Percentiles rank a stretch among this genome's conserved stretches.
phyloP scores from a whole-genome alignment of 169 alveolate genomes.

The Eimeria acervulina region DNA sequence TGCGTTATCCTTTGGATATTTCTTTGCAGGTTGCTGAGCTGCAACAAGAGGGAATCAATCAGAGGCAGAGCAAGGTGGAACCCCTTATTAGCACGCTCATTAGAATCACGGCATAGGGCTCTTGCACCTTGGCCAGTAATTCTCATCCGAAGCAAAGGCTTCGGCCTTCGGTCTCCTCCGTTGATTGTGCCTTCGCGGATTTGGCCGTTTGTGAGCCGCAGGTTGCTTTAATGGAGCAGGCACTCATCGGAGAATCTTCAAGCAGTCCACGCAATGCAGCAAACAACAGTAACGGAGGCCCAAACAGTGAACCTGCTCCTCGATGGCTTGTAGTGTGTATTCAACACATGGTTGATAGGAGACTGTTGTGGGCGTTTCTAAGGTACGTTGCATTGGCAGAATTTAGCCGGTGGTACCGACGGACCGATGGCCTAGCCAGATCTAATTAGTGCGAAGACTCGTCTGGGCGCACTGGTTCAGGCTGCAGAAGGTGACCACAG shows the following conservation, averaged over 20 bases:
- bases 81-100: background rate
- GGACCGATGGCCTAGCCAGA: background rate
- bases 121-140: background rate
- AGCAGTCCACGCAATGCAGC: background rate
- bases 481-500: slow-evolving; percentile 66
- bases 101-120: background rate
- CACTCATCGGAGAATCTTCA: slow-evolving; percentile 42
- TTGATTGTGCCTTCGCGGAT: background rate
- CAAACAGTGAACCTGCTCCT: background rate
- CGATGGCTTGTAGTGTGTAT: slow-evolving; percentile 45
- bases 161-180: too few species aligned
- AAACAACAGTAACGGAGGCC: background rate
- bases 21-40: slow-evolving; percentile 71
- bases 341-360: slow-evolving; percentile 36
- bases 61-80: slow-evolving; percentile 62
- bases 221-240: slow-evolving; percentile 75
- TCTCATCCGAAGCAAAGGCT: background rate
- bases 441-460: background rate
- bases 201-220: background rate
- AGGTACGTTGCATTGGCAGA: slow-evolving; percentile 17
- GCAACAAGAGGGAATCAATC: slow-evolving; percentile 73
- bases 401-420: background rate
- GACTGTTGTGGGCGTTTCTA: slow-evolving; percentile 66
- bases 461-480: slow-evolving; percentile 16
- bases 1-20: background rate